Conservation (phyloP, 78 protist genomes). For the Dictyostelium brefeldianum region DNA sequence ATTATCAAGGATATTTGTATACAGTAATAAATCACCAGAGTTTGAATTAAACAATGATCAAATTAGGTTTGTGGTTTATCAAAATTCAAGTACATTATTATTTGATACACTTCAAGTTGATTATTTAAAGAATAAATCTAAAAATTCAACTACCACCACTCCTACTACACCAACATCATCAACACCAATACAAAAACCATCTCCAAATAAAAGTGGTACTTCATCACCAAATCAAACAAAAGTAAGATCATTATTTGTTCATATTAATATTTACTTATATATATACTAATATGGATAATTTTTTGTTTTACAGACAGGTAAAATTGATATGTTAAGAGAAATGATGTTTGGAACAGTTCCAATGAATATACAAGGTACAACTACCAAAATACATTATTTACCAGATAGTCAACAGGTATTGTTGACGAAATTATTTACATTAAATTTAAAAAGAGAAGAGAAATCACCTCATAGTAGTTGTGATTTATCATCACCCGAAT, state of each 20-base stretch:
- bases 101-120: slow-evolving; percentile 72
- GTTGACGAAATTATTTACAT: slow-evolving; percentile 54
- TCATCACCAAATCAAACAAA: slow-evolving; percentile 16
- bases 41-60: slow-evolving; percentile 31
- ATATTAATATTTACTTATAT: not conserved
- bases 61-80: slow-evolving; percentile 61
- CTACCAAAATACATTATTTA: slow-evolving; percentile 77
- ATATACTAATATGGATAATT: not conserved
- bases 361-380: slow-evolving; percentile 64
- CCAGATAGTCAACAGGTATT: slow-evolving; percentile 60
- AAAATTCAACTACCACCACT: not conserved
- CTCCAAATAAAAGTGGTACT: not conserved
- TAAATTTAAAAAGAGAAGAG: slow-evolving; percentile 46
- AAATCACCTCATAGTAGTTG: slow-evolving; percentile 1
- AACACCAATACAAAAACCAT: not conserved
- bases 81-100: slow-evolving; percentile 48
- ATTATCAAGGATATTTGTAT: not conserved
- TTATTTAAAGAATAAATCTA: slow-evolving; percentile 14
- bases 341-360: slow-evolving; percentile 85
- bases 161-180: not conserved
- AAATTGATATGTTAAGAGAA: slow-evolving; percentile 69
- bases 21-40: not conserved
- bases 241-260: not conserved
- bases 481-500: not conserved
- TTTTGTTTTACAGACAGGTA: slow-evolving; percentile 36